These are phyloP conservation scores for Primulina huaijiensis DNA, from an alignment of 257 asterid genomes.

Conservation along the genomic window DNA sequence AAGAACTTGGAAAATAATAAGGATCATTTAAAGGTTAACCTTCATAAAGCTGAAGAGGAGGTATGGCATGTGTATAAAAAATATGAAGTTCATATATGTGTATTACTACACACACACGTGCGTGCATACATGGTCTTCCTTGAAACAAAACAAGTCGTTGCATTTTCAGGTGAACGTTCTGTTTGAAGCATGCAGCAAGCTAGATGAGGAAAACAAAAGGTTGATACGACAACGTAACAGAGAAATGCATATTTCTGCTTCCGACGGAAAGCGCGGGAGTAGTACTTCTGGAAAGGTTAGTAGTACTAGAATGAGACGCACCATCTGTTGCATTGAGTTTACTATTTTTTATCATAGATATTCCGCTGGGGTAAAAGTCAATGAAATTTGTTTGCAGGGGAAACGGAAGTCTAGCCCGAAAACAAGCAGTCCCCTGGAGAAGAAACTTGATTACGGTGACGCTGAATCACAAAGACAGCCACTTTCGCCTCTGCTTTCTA, in stretches of 20 bases:
- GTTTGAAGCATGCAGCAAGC: conserved; percentile 56
- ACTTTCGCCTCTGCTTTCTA: conserved; percentile 63
- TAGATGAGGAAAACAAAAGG: conserved; percentile 56
- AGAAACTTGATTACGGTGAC: conserved; percentile 48
- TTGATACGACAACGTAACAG: conserved; percentile 44
- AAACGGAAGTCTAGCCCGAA: conserved; percentile 70
- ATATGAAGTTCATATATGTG: neutral
- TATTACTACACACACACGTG: neutral
- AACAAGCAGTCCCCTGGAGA: conserved; percentile 55
- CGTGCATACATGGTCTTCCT: neutral
- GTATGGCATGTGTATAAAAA: conserved; percentile 34
- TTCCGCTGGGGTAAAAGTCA: neutral
- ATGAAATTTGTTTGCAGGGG: conserved; percentile 41
- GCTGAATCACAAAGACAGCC: conserved; percentile 60
- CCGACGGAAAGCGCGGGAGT: conserved; percentile 45
- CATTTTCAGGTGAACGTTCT: conserved; percentile 53
- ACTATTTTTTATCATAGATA: neutral
- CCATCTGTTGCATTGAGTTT: neutral
- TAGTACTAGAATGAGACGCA: neutral
- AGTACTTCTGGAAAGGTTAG: conserved; percentile 63
- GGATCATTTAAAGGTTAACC: conserved; percentile 67
- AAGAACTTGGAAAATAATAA: conserved; percentile 61
- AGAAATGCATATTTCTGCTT: conserved; percentile 48
- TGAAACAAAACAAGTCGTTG: conserved; percentile 8
- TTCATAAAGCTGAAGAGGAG: conserved; percentile 86